Conservation (phyloP, 768 basidiomycete species). For the Pilatotrama ljubarskyi region DNA sequence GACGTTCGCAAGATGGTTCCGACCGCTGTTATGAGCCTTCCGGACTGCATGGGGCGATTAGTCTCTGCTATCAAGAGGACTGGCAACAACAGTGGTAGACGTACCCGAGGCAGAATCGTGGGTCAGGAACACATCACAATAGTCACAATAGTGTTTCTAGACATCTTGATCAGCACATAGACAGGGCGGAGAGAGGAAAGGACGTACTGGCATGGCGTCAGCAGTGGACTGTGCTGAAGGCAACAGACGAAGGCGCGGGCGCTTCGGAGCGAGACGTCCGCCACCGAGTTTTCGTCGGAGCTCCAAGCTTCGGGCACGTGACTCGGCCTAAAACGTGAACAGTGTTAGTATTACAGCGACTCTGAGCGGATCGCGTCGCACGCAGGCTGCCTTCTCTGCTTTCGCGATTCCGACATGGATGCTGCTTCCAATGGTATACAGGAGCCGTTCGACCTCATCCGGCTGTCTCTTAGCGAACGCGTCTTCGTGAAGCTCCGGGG, state of each 20-base stretch:
- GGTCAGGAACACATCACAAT: slow-evolving; percentile 91
- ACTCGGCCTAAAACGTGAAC: too few species aligned
- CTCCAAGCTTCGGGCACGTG: slow-evolving; percentile 19
- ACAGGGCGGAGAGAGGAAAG: neutral
- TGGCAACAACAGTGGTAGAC: slow-evolving; percentile 29
- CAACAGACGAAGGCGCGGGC: slow-evolving; percentile 6
- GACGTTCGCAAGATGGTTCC: slow-evolving; percentile 96
- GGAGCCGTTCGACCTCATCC: slow-evolving; percentile 97
- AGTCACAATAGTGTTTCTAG: slow-evolving; percentile 93
- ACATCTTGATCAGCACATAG: slow-evolving; percentile 9
- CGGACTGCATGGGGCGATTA: slow-evolving; percentile 52
- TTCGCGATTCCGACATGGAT: slow-evolving; percentile 52
- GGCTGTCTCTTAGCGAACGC: slow-evolving; percentile 94
- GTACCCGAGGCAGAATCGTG: slow-evolving; percentile 91
- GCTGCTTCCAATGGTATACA: slow-evolving; percentile 73
- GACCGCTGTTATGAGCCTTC: slow-evolving; percentile 96
- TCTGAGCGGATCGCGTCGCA: slow-evolving; percentile 1
- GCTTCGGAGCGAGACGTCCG: neutral
- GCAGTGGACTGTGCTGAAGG: slow-evolving; percentile 5
- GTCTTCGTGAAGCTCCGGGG: slow-evolving; percentile 98
- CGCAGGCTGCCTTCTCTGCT: slow-evolving; percentile 5
- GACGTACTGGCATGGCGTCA: slow-evolving; percentile 66
- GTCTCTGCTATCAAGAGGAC: slow-evolving; percentile 20
- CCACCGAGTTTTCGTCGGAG: slow-evolving; percentile 20
- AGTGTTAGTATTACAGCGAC: too few species aligned